Evolutionary conservation across 768 basidiomycete genomes (phyloP).

Genomic region (Daedaleopsis sinensis): DNA sequence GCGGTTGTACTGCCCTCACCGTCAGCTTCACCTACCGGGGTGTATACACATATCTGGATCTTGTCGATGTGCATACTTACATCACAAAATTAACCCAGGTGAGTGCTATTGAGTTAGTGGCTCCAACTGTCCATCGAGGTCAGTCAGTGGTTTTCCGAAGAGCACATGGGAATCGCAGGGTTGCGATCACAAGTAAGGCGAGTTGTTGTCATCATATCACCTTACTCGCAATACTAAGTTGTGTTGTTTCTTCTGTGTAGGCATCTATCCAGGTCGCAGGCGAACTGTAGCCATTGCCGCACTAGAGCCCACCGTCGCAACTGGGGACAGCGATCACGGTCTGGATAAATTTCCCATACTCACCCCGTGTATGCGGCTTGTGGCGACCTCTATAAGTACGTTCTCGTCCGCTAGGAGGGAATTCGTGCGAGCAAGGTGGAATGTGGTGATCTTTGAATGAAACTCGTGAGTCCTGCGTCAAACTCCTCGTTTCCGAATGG

Average conservation of each 20-base stretch:
- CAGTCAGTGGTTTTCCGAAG: background rate
- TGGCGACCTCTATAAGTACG: too few relatives aligned
- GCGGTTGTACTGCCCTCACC: background rate
- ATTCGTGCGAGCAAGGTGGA: background rate
- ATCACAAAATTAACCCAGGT: background rate
- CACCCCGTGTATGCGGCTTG: too few relatives aligned
- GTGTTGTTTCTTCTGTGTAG: background rate
- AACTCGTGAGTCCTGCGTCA: background rate
- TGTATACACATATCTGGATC: background rate
- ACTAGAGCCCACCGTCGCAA: background rate
- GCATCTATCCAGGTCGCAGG: too few relatives aligned
- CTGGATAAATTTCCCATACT: too few relatives aligned
- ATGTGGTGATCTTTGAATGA: background rate
- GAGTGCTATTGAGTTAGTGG: background rate
- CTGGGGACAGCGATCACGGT: background rate
- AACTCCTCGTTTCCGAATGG: too few relatives aligned
- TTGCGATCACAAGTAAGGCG: too few relatives aligned
- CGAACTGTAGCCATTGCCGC: background rate
- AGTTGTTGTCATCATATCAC: background rate
- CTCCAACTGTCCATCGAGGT: background rate
- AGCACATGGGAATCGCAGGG: background rate
- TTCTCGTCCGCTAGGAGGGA: background rate
- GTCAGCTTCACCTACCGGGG: background rate
- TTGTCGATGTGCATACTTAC: background rate
- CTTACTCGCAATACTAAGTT: background rate